Evolutionary conservation across 1,284 basidiomycete species (phyloP).

Genomic region (Cryptococcus sp.): DNA sequence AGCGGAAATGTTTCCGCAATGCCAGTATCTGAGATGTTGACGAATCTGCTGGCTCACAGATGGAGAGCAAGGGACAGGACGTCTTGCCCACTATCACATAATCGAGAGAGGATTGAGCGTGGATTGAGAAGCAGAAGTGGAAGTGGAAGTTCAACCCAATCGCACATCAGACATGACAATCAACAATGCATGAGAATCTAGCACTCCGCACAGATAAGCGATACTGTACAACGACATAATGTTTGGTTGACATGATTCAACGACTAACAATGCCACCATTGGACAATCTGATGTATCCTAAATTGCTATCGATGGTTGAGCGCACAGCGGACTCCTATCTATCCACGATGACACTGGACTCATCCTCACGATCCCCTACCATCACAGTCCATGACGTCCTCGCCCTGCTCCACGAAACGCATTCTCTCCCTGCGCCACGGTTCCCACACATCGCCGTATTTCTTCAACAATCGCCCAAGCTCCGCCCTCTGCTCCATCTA

Average conservation of each 20-base stretch:
- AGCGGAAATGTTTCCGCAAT: slow-evolving; percentile 5
- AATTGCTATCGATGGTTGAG: background rate
- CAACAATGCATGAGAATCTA: background rate
- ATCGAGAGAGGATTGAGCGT: background rate
- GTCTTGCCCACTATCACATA: slow-evolving; percentile 38
- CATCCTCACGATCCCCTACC: slow-evolving; percentile 25
- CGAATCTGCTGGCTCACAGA: slow-evolving; percentile 13
- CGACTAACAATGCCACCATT: slow-evolving; percentile 5
- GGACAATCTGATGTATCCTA: background rate
- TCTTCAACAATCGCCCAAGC: slow-evolving; percentile 69
- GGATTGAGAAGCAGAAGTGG: background rate
- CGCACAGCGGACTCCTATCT: background rate
- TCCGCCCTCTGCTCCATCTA: slow-evolving; percentile 83
- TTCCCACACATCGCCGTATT: slow-evolving; percentile 79
- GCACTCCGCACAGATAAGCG: too few species aligned
- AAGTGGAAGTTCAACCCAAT: too few species aligned
- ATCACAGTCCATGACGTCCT: slow-evolving; percentile 61
- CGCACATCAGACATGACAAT: background rate
- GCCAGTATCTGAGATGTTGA: background rate
- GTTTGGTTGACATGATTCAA: too few species aligned
- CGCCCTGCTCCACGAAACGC: slow-evolving; percentile 75
- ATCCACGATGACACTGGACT: too few species aligned
- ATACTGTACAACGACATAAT: too few species aligned
- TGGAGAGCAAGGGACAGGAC: slow-evolving; percentile 37
- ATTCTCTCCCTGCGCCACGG: slow-evolving; percentile 80